A percentile compares a stretch with the other conserved stretches of the same genome.
These are phyloP conservation scores for Botrytis cinerea DNA, from an alignment of 2,329 filamentous ascomycete genomes.

Conservation along the genomic window DNA sequence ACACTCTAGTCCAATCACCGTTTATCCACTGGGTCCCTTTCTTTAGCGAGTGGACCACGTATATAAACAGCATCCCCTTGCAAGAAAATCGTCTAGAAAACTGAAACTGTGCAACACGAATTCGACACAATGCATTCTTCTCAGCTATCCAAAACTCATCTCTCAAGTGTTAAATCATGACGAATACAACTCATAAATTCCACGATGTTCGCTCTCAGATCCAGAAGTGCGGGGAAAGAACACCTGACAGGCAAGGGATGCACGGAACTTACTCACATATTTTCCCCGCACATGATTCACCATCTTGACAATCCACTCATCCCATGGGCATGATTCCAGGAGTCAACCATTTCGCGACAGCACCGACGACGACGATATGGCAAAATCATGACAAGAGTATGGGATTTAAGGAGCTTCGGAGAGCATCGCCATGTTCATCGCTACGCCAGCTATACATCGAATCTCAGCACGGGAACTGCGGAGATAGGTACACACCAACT, in stretches of 20 bases:
- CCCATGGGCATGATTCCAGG: constrained; percentile 16
- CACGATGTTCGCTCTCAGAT: constrained; percentile 1
- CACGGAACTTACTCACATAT: constrained; percentile 15
- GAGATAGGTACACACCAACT: constrained; percentile 8
- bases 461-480: constrained; percentile 10
- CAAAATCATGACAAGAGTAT: constrained; percentile 10
- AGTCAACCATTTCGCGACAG: background rate
- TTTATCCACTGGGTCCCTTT: constrained; percentile 10
- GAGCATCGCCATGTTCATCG: constrained; percentile 22
- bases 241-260: constrained; percentile 15
- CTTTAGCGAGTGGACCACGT: constrained; percentile 24
- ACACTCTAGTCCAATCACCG: constrained; percentile 10
- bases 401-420: constrained; percentile 5
- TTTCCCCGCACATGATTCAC: constrained; percentile 25
- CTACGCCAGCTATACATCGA: constrained; percentile 18
- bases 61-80: constrained; percentile 19
- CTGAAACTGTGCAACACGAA: constrained; percentile 7
- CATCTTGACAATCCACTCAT: constrained; percentile 6
- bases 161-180: constrained; percentile 2
- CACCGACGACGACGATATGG: background rate
- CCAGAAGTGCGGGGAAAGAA: constrained; percentile 15
- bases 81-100: constrained; percentile 7
- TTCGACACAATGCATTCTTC: constrained; percentile 2
- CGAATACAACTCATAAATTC: background rate
- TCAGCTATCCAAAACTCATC: background rate